phyloP scores from a whole-genome alignment of 192 early-diverging fungal genomes.

The Gigaspora rosea region DNA sequence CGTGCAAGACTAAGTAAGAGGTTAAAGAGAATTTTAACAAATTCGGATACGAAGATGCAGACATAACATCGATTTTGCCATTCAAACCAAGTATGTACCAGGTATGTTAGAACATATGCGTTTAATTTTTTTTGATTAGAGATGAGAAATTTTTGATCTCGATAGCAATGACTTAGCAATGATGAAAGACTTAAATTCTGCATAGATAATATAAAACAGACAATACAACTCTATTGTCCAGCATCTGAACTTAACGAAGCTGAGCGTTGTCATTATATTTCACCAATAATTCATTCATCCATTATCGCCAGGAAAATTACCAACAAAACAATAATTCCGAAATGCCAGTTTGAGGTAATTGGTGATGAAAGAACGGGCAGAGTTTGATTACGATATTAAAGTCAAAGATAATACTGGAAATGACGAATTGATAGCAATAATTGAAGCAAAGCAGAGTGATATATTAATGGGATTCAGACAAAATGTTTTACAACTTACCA shows the following conservation, averaged over 20 bases:
- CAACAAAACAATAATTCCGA: background rate
- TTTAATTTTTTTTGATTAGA: background rate
- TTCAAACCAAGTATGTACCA: background rate
- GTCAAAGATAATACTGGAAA: background rate
- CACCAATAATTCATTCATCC: background rate
- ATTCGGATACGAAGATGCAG: background rate
- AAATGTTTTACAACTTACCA: background rate
- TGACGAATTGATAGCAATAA: slow-evolving; percentile 1
- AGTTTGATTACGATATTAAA: background rate
- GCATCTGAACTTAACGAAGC: background rate
- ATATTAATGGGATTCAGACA: background rate
- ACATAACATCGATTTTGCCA: background rate
- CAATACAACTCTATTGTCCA: background rate
- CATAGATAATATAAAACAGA: background rate
- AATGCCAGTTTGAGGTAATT: background rate
- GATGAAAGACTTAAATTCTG: too few species aligned
- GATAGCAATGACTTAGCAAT: background rate
- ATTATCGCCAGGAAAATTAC: slow-evolving; percentile 9
- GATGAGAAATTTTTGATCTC: background rate
- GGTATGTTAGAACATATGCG: background rate
- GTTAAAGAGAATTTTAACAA: background rate
- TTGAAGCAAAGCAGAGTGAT: background rate
- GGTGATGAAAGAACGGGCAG: background rate
- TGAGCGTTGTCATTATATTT: slow-evolving; percentile 3
- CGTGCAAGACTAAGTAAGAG: background rate